Evolutionary conservation across 176 grass and related monocot genomes (phyloP).

Genomic region (Phoenix roebelenii): DNA sequence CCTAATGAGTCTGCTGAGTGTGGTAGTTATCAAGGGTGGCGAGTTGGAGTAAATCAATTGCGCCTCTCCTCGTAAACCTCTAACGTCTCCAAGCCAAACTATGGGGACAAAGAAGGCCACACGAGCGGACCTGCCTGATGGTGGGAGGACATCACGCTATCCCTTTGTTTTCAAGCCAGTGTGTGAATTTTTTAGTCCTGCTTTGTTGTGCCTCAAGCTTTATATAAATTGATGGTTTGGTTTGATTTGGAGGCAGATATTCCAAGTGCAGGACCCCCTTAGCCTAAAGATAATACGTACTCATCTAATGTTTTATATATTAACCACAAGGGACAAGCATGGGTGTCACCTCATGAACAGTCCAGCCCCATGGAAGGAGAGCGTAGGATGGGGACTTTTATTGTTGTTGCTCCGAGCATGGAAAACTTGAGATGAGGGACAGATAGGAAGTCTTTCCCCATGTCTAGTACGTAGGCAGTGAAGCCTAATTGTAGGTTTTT

Average conservation of each 20-base stretch:
- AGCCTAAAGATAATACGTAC: background rate
- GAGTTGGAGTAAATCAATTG: no score
- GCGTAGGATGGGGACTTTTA: no score
- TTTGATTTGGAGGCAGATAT: conserved; percentile 13
- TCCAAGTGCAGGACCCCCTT: conserved; percentile 1
- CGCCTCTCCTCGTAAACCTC: no score
- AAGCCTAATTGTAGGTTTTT: no score
- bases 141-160: background rate
- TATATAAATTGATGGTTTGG: background rate
- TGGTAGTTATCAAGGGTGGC: no score
- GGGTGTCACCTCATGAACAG: background rate
- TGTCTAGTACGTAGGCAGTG: no score
- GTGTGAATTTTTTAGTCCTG: background rate
- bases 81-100: background rate
- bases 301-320: background rate
- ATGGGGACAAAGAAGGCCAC: background rate
- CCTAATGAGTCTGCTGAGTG: no score
- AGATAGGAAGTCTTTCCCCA: no score
- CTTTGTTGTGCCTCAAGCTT: background rate
- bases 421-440: no score
- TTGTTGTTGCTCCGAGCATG: no score
- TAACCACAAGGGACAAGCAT: background rate
- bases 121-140: background rate
- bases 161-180: background rate
- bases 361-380: no score